These are phyloP conservation scores for Ophiostoma australiae DNA, from an alignment of 2,329 filamentous ascomycete genomes.

Conservation along the genomic window DNA sequence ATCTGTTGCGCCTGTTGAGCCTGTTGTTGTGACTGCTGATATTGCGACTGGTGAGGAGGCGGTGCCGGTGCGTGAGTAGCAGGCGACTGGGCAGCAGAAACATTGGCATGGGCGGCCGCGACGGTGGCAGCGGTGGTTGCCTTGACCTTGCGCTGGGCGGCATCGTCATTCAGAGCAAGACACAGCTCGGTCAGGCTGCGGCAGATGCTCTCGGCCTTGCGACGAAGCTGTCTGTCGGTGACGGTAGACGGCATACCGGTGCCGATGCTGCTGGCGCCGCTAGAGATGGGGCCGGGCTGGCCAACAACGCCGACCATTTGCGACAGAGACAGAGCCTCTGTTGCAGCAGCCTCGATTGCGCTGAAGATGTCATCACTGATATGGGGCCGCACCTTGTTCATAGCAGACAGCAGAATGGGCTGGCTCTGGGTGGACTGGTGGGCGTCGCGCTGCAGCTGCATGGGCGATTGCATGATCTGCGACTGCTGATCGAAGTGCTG, in stretches of 20 bases:
- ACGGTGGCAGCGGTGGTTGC: conserved; percentile 12
- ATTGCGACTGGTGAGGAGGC: background rate
- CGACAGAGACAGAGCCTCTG: conserved; percentile 74
- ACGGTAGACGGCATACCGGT: conserved; percentile 42
- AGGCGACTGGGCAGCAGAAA: background rate
- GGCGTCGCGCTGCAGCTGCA: conserved; percentile 46
- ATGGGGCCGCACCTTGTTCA: conserved; percentile 69
- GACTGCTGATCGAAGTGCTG: conserved; percentile 30
- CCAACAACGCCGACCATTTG: conserved; percentile 70
- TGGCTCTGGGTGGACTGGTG: conserved; percentile 14
- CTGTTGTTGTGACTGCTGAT: conserved; percentile 8
- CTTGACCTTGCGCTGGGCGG: conserved; percentile 36
- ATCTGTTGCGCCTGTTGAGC: conserved; percentile 6
- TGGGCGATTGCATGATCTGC: conserved; percentile 30
- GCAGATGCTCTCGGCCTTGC: conserved; percentile 90
- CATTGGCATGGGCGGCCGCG: conserved; percentile 15
- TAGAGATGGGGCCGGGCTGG: conserved; percentile 63
- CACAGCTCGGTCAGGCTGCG: conserved; percentile 89
- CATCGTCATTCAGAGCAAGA: conserved; percentile 69
- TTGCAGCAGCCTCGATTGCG: conserved; percentile 72
- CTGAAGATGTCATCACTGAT: conserved; percentile 68
- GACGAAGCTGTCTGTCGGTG: conserved; percentile 77
- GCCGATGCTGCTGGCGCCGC: conserved; percentile 60
- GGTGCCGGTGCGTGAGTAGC: background rate
- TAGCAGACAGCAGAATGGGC: conserved; percentile 65